Evolutionary conservation across 495 filamentous ascomycete species (phyloP).

Genomic region (Peziza echinospora): DNA sequence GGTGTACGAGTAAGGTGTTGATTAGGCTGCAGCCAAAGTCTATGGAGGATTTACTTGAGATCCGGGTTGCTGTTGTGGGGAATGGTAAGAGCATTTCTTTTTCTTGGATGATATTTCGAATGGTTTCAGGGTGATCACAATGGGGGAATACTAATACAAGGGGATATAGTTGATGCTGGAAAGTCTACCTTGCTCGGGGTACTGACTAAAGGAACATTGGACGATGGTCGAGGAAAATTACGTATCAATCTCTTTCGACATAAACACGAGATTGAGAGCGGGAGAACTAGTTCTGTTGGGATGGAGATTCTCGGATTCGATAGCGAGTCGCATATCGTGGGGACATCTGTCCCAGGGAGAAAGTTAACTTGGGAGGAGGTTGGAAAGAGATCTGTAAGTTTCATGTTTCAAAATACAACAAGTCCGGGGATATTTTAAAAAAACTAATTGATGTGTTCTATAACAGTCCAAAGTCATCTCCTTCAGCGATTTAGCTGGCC

Average conservation of each 20-base stretch:
- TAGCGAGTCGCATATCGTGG: conserved; percentile 62
- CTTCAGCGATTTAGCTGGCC: conserved; percentile 87
- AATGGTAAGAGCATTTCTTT: conserved; percentile 36
- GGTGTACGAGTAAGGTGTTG: conserved; percentile 51
- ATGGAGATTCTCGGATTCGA: conserved; percentile 95
- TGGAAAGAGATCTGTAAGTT: conserved; percentile 55
- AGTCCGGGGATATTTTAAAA: not conserved
- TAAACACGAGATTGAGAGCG: conserved; percentile 92
- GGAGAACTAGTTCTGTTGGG: conserved; percentile 84
- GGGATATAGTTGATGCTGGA: conserved; percentile 67
- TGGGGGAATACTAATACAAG: no score
- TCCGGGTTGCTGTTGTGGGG: conserved; percentile 88
- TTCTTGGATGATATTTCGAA: not conserved
- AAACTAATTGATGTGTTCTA: not conserved
- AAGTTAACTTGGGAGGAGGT: conserved; percentile 96
- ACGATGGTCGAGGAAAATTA: conserved; percentile 85
- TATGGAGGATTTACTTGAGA: conserved; percentile 78
- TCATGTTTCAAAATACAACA: no score
- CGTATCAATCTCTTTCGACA: conserved; percentile 93
- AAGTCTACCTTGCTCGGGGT: conserved; percentile 96
- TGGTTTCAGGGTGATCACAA: not conserved
- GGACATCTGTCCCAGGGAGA: conserved; percentile 57
- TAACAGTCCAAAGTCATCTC: conserved; percentile 57
- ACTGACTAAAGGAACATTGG: conserved; percentile 81
- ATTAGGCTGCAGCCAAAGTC: conserved; percentile 51